Evolutionary conservation across 768 basidiomycete genomes (phyloP), one percentile per base, ranked within the genome.

Genomic region (Panaeolus papilionaceus): DNA sequence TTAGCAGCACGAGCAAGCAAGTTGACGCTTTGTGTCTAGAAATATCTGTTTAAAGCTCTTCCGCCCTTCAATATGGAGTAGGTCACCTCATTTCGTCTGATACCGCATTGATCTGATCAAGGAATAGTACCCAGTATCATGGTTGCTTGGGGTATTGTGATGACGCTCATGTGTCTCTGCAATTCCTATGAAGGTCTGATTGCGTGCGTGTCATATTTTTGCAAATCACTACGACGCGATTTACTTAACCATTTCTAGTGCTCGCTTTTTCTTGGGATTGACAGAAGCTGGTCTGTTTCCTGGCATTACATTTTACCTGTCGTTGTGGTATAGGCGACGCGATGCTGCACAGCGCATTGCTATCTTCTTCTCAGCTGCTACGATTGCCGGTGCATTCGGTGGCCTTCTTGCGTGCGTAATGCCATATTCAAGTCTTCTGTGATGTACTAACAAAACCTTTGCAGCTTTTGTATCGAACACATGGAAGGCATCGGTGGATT

Each of bases 231-330:
- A 2, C 47, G 2, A 7, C 47, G 4, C 69, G 90, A 89, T 26
- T 91, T 88, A 71, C 84, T 83, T 9, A 28, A 16, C 62, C 0
- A 23, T 91, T 14, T 83, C 89, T 18, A 88, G 83, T 20, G 81
- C 80, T 14, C 85, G 89, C 9, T 76, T 88, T 7, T 85, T 83
- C 67, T 84, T 92, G 0, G 92, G 91, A 2, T 72, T 89, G 1
- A 84, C 89, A 0, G 92, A 93, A 77, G 88, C 89, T 7, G 90
- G 92, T 4, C 73, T 92, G 9, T 92, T 90, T 75, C 91, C 92
- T 8, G 91, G 91, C 23, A 88, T 92, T 12, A 84, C 86, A 0
- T 93, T 90, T 79, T 92, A 90, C 70, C 78, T 92, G 28, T 88
- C 88, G 2, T 76, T 89, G n/a, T 92, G 90, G 89, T 92, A 92